These are phyloP conservation scores for Aspergillus jensenii DNA, from an alignment of 2,329 filamentous ascomycete genomes.

Conservation along the genomic window DNA sequence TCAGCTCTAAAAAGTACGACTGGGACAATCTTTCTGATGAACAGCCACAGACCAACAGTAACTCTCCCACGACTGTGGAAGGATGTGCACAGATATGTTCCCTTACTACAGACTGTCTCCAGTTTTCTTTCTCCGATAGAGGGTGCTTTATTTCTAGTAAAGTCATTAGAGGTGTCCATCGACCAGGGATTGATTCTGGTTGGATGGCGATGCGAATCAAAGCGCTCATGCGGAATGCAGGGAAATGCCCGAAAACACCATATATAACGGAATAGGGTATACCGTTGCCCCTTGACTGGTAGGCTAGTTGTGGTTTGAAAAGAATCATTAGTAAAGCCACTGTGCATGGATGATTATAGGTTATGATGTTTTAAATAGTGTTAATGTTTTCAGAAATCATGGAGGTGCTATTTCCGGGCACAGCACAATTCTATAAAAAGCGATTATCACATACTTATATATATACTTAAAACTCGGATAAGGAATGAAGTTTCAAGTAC, in stretches of 20 bases:
- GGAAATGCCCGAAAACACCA: constrained; percentile 22
- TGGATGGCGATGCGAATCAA: constrained; percentile 27
- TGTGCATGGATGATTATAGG: background rate
- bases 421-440: background rate
- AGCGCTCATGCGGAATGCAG: constrained; percentile 21
- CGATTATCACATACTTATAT: background rate
- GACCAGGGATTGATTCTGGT: constrained; percentile 21
- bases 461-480: background rate
- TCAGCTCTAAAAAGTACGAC: constrained; percentile 6
- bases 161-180: constrained; percentile 18
- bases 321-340: background rate
- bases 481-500: background rate
- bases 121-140: constrained; percentile 24
- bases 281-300: background rate
- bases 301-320: background rate
- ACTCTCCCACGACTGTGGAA: background rate
- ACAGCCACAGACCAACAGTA: constrained; percentile 8
- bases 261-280: constrained; percentile 21
- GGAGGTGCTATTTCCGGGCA: background rate
- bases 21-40: constrained; percentile 19
- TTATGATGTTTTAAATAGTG: background rate
- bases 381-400: background rate
- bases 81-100: constrained; percentile 25
- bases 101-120: constrained; percentile 25
- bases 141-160: constrained; percentile 19